Percentiles rank a stretch among this genome's conserved stretches.
Evolutionary conservation across 176 grass and related monocot species (phyloP).

Genomic region (Cenchrus fungigraminus): DNA sequence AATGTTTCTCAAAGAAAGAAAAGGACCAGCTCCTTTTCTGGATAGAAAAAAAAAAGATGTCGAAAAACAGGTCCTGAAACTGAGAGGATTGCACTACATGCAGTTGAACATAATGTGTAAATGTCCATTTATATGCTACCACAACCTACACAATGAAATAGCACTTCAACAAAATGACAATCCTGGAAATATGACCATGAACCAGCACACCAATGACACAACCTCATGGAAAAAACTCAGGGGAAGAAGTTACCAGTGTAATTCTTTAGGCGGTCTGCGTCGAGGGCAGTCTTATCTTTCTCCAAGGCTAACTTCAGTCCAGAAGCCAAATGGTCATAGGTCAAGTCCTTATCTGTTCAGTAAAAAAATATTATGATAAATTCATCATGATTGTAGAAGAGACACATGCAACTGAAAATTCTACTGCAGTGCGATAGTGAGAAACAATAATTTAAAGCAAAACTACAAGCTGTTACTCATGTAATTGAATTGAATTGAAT

Average conservation of each 20-base stretch:
- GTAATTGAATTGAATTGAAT: neutral
- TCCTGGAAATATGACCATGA: constrained; percentile 21
- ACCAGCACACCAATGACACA: neutral
- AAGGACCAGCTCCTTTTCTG: neutral
- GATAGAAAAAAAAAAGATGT: neutral
- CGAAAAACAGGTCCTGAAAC: neutral
- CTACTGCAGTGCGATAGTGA: constrained; percentile 7
- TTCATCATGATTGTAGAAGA: neutral
- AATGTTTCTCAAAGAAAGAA: neutral
- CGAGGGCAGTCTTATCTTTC: constrained; percentile 81
- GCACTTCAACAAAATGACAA: neutral
- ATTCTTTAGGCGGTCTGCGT: constrained; percentile 78
- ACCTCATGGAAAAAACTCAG: neutral
- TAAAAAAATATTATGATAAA: neutral
- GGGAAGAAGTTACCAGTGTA: constrained; percentile 62
- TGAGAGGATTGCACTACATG: neutral
- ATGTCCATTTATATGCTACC: neutral
- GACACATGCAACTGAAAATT: constrained; percentile 5
- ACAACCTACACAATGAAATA: neutral
- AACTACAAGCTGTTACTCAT: neutral
- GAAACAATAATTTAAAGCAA: neutral
- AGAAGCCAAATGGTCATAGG: constrained; percentile 90
- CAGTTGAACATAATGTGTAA: neutral
- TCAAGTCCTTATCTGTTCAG: constrained; percentile 83
- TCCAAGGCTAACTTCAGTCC: constrained; percentile 83